Percentiles rank a stretch among this genome's conserved stretches.
These are phyloP conservation scores for Penicillium argentinense DNA, from an alignment of 495 filamentous ascomycete genomes.

Conservation along the genomic window DNA sequence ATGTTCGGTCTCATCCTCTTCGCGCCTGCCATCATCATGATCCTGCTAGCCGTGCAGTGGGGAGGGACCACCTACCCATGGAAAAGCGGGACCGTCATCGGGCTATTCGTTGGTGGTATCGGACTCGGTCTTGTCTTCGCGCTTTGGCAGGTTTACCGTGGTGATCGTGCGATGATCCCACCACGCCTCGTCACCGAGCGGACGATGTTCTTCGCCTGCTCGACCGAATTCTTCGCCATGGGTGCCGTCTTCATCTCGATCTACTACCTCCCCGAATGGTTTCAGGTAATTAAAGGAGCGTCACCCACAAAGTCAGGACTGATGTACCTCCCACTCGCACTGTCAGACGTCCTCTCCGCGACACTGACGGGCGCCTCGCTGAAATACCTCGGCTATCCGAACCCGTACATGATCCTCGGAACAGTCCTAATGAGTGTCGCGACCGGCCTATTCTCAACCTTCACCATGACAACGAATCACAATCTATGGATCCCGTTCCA, in stretches of 20 bases:
- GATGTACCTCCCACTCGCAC: constrained; percentile 16
- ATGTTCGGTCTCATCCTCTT: constrained; percentile 45
- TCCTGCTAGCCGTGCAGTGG: constrained; percentile 26
- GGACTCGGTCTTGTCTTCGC: constrained; percentile 27
- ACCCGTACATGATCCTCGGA: constrained; percentile 5
- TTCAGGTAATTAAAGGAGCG: constrained; percentile 33
- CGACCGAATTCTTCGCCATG: constrained; percentile 14
- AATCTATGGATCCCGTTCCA: constrained; percentile 10
- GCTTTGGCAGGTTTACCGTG: constrained; percentile 39
- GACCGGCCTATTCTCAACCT: constrained; percentile 9
- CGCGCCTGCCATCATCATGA: constrained; percentile 35
- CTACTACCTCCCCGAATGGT: constrained; percentile 38
- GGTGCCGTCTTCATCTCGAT: constrained; percentile 24
- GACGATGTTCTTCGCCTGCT: constrained; percentile 15
- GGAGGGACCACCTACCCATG: constrained; percentile 18
- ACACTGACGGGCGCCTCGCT: constrained; percentile 1
- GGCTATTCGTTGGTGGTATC: constrained; percentile 19
- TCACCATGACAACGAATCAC: neutral
- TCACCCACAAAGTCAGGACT: constrained; percentile 28
- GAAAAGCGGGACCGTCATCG: constrained; percentile 15
- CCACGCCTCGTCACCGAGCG: constrained; percentile 4
- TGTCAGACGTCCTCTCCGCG: constrained; percentile 8
- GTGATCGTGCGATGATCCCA: constrained; percentile 51
- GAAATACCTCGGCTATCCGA: constrained; percentile 5
- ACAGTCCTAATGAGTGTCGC: constrained; percentile 8